phyloP scores from a whole-genome alignment of 2,329 filamentous ascomycete species.

The Aspergillus novofumigatus region DNA sequence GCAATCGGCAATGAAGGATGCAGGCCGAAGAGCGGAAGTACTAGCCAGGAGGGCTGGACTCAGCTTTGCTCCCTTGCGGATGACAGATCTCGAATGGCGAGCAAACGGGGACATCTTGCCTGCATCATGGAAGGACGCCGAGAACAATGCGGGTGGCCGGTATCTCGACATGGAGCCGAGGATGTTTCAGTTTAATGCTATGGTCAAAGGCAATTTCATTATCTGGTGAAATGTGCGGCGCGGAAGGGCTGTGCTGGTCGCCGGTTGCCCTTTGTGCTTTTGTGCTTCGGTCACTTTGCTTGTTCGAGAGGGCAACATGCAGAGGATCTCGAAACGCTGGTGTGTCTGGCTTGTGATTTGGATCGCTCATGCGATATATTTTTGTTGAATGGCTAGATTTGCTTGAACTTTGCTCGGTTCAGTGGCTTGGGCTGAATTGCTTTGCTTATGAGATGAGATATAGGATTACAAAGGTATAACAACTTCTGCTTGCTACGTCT shows the following conservation, averaged over 20 bases:
- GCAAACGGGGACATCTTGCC: background rate
- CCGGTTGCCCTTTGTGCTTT: no score
- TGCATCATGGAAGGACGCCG: background rate
- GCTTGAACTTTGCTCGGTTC: background rate
- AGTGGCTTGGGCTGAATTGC: background rate
- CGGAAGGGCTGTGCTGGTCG: background rate
- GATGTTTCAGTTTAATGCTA: background rate
- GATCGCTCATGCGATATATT: background rate
- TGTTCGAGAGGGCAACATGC: background rate
- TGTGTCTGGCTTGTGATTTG: background rate
- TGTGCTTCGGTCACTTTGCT: background rate
- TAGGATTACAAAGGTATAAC: background rate
- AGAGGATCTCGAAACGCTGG: background rate
- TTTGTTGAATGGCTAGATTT: background rate
- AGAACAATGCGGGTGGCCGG: background rate
- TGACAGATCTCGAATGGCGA: background rate
- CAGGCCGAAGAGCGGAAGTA: background rate
- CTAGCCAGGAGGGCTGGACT: background rate
- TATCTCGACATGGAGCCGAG: background rate
- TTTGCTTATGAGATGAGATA: background rate
- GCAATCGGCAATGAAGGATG: background rate
- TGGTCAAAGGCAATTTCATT: background rate
- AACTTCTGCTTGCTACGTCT: background rate
- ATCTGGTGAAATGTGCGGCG: background rate
- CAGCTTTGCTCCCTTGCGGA: background rate